These are phyloP conservation scores for Margaritispora aquatica DNA, from an alignment of 495 filamentous ascomycete genomes.

Conservation along the genomic window DNA sequence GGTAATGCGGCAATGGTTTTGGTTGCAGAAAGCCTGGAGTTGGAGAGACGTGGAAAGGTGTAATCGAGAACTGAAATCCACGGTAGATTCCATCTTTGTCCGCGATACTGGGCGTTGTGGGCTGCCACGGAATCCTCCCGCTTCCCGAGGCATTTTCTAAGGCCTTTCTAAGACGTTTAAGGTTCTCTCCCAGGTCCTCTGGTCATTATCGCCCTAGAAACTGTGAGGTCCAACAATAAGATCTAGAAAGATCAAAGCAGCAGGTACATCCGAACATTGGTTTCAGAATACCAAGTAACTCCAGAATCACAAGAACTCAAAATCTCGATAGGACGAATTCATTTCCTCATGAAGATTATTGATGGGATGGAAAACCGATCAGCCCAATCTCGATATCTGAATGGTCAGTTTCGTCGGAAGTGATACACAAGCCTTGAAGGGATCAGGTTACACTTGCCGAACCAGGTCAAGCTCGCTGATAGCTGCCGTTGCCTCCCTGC, in stretches of 20 bases:
- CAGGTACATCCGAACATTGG: not conserved
- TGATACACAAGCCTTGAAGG: not conserved
- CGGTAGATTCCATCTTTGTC: too few relatives aligned
- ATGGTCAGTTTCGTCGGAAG: not conserved
- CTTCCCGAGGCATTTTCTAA: too few relatives aligned
- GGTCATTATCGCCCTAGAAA: too few relatives aligned
- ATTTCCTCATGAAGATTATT: not conserved
- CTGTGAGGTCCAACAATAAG: not conserved
- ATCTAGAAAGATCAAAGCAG: not conserved
- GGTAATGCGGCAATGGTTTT: too few relatives aligned
- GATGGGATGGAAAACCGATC: not conserved
- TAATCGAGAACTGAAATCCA: too few relatives aligned
- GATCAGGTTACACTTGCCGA: constrained; percentile 9
- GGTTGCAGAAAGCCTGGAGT: too few relatives aligned
- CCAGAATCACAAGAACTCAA: not conserved
- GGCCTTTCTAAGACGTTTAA: not conserved
- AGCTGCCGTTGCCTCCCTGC: constrained; percentile 7
- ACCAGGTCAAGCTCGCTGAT: constrained; percentile 6
- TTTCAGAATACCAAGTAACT: not conserved
- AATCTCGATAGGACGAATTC: not conserved
- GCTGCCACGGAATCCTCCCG: too few relatives aligned
- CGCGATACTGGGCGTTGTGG: too few relatives aligned
- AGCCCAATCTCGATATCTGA: not conserved
- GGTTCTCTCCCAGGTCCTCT: too few relatives aligned
- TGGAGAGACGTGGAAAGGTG: too few relatives aligned